These are phyloP conservation scores for Leptographium flavum DNA, from an alignment of 2,329 filamentous ascomycete species.

Conservation along the genomic window DNA sequence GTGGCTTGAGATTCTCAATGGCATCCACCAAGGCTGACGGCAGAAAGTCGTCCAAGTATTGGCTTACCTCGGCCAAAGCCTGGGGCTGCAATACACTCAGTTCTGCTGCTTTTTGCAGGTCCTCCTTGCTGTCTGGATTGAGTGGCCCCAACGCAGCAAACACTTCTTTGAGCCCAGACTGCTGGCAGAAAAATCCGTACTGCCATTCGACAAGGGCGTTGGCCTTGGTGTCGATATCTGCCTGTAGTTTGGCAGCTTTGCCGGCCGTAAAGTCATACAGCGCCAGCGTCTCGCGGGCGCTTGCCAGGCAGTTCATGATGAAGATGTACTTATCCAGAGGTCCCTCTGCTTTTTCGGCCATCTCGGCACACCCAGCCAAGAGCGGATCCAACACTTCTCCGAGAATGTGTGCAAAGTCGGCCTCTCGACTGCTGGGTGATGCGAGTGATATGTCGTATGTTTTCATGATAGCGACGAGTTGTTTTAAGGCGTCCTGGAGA, in stretches of 20 bases:
- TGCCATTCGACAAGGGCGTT: constrained; percentile 51
- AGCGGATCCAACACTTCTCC: constrained; percentile 77
- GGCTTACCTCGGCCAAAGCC: constrained; percentile 52
- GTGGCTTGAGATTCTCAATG: constrained; percentile 59
- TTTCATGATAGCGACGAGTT: constrained; percentile 64
- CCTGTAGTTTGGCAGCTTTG: constrained; percentile 39
- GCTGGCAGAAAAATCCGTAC: constrained; percentile 55
- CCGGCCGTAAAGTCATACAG: constrained; percentile 49
- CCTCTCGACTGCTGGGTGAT: constrained; percentile 40
- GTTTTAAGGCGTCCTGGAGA: constrained; percentile 64
- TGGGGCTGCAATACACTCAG: constrained; percentile 45
- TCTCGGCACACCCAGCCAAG: constrained; percentile 56
- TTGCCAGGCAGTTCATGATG: constrained; percentile 54
- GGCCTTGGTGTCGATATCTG: constrained; percentile 39
- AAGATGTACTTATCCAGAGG: constrained; percentile 53
- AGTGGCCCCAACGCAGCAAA: constrained; percentile 38
- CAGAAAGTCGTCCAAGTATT: constrained; percentile 75
- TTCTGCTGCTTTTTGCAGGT: constrained; percentile 38
- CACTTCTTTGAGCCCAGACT: constrained; percentile 58
- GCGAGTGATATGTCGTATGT: constrained; percentile 75
- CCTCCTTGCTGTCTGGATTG: constrained; percentile 21
- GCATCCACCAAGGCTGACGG: constrained; percentile 90
- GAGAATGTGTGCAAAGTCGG: constrained; percentile 62
- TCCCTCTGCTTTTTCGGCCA: constrained; percentile 42
- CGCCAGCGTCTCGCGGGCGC: constrained; percentile 39